A percentile compares a stretch with the other conserved stretches of the same genome.
These are phyloP conservation scores for Pezizomycotina sp. DNA, from an alignment of 2,329 filamentous ascomycete species.

Conservation along the genomic window DNA sequence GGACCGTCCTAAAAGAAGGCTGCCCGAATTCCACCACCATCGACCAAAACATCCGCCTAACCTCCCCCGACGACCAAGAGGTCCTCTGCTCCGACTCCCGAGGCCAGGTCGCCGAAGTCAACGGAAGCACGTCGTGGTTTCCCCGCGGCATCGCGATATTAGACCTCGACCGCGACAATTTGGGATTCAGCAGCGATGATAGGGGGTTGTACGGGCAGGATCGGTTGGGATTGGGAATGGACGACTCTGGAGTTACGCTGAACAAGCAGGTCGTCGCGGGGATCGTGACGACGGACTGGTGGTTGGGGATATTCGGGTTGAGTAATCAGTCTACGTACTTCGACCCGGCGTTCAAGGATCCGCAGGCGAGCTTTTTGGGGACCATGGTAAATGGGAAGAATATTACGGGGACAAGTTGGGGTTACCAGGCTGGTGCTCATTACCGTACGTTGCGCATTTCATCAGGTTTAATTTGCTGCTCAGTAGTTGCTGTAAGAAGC, in stretches of 20 bases:
- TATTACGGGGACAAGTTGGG: conserved; percentile 18
- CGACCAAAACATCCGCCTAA: too few relatives aligned
- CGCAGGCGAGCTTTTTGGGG: conserved; percentile 12
- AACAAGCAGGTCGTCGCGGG: conserved; percentile 12
- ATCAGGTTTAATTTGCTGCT: too few relatives aligned
- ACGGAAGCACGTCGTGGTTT: conserved; percentile 8
- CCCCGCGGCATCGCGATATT: conserved; percentile 10
- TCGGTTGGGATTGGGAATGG: conserved; percentile 8
- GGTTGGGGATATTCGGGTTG: conserved; percentile 11
- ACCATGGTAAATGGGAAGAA: conserved; percentile 9
- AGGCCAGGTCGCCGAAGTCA: conserved; percentile 5
- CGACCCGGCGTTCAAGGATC: conserved; percentile 15
- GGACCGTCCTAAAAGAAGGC: conserved; percentile 7
- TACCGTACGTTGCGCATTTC: conserved; percentile 15
- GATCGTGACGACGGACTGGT: conserved; percentile 8
- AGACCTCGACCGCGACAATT: conserved; percentile 11
- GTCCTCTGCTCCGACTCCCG: conserved; percentile 11
- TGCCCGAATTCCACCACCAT: conserved; percentile 2
- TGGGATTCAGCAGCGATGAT: conserved; percentile 9
- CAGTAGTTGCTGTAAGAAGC: neutral
- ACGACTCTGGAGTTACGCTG: conserved; percentile 6
- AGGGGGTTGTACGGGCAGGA: conserved; percentile 15
- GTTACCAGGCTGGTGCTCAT: conserved; percentile 10
- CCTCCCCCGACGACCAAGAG: too few relatives aligned
- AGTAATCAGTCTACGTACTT: conserved; percentile 17